A percentile compares a stretch with the other conserved stretches of the same genome.
Conservation (phyloP, 2,329 filamentous ascomycete genomes). For the Alternaria burnsii region DNA sequence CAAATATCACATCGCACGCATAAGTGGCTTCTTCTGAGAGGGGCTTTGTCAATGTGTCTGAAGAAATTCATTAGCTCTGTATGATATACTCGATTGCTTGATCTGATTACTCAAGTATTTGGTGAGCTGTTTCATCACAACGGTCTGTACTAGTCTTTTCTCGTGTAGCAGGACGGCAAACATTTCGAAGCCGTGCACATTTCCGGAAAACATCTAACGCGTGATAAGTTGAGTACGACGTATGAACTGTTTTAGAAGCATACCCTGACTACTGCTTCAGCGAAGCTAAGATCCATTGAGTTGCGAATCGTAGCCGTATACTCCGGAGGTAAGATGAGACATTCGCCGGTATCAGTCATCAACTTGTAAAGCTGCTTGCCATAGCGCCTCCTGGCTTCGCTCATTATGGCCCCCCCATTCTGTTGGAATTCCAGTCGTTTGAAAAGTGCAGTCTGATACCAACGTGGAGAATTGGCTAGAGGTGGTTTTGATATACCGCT, state of each 20-base stretch:
- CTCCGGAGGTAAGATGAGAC: not conserved
- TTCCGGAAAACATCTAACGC: constrained; percentile 1
- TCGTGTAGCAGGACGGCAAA: not conserved
- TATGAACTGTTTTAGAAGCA: no score
- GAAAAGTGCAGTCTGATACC: not conserved
- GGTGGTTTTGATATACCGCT: not conserved
- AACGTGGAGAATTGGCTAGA: constrained; percentile 1
- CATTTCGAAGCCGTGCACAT: constrained; percentile 3
- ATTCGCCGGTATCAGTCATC: not conserved
- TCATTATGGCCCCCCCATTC: not conserved
- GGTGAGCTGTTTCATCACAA: constrained; percentile 2
- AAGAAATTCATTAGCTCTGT: not conserved
- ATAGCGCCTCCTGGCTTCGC: not conserved
- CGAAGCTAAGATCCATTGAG: not conserved
- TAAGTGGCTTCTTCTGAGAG: not conserved
- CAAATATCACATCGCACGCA: not conserved
- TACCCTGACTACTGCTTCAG: not conserved
- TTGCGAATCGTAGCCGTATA: not conserved
- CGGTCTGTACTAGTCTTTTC: not conserved
- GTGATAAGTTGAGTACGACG: not conserved
- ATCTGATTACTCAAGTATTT: not conserved
- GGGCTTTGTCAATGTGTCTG: constrained; percentile 1
- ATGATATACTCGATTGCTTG: not conserved
- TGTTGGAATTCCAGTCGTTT: not conserved
- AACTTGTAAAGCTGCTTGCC: constrained; percentile 6